Base-by-base conservation (phyloP, 352 stramenopile genomes). In the Phytophthora citrophthora region DNA sequence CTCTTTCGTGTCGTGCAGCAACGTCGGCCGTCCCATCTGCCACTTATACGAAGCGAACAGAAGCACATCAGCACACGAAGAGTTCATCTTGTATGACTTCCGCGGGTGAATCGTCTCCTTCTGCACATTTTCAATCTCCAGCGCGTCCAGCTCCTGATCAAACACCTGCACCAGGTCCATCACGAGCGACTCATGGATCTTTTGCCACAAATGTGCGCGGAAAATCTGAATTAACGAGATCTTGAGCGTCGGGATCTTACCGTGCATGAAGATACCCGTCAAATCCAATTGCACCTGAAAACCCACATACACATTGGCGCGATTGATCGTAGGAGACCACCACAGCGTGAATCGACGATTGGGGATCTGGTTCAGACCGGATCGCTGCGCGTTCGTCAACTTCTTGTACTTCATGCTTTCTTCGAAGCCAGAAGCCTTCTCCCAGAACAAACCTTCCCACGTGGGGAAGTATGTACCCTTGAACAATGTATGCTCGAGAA, bases 61-160 rank as follows among this genome's bases (percentile, higher is more conserved):
- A 41, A 99, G 83, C 52, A 99, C 90, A 85, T 99, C 98, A 20
- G 98, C 98, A 74, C 97, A 99, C 44, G 97, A 99, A 56, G 94
- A 99, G 83, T 99, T 99, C 98, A 99, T 99, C 83, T 99, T 99
- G 88, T 99, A 99, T 31, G 94, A 99, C 80, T 99, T 99, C 46
- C 98, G 85, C 39, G 98, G 98, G 76, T 99, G 98, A 53, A 99
- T 99, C 4, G 97, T 99, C 77, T 99, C 97, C 76, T 99, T 99
- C 76, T 99, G 97, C 13, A 99, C 98, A 71, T 98, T 99, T 70
- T 99, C 97, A 64, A 99, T 99, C 69, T 99, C 97, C 44, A 99
- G 71, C 23, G 98, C 94, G 82, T 99, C 98, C 16, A 99, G 82
- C 65, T 99, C 97, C 82, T 99, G 97, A 59, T 99, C 98, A 70